These are phyloP conservation scores for Citrus medica DNA, from an alignment of 345 rosid genomes.

Conservation along the genomic window DNA sequence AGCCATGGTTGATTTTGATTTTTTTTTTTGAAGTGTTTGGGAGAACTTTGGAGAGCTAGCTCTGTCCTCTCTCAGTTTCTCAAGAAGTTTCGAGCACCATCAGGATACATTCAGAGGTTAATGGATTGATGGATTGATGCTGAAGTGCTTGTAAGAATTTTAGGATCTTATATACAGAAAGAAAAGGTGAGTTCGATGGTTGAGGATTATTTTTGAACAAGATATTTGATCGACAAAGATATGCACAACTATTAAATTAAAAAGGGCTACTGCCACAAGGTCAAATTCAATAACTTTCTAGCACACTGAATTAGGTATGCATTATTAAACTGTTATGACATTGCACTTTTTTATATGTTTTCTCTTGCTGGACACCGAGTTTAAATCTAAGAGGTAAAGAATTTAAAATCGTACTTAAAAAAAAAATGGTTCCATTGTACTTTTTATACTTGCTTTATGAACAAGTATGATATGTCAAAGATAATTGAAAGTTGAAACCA, in stretches of 20 bases:
- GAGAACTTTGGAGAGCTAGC: conserved; percentile 51
- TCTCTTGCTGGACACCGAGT: neutral
- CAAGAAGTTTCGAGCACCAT: conserved; percentile 19
- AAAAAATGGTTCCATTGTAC: neutral
- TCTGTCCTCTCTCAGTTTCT: conserved; percentile 23
- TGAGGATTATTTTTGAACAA: conserved; percentile 14
- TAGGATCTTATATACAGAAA: conserved; percentile 24
- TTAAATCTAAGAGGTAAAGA: too few species aligned
- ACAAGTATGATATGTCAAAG: neutral
- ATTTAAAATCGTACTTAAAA: too few species aligned
- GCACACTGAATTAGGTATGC: neutral
- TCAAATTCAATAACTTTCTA: neutral
- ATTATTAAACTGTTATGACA: neutral
- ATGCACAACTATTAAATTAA: neutral
- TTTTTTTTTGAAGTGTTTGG: conserved; percentile 89
- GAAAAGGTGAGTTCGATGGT: conserved; percentile 32
- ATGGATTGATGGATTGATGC: conserved; percentile 20
- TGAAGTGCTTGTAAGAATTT: conserved; percentile 16
- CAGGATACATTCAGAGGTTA: neutral
- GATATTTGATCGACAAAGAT: neutral
- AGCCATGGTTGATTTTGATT: conserved; percentile 34
- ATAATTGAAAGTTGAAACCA: neutral
- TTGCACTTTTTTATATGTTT: neutral
- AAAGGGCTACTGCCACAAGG: too few species aligned
- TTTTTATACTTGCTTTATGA: neutral